Conservation (phyloP, 2,329 filamentous ascomycete species). For the Neoscytalidium dimidiatum region DNA sequence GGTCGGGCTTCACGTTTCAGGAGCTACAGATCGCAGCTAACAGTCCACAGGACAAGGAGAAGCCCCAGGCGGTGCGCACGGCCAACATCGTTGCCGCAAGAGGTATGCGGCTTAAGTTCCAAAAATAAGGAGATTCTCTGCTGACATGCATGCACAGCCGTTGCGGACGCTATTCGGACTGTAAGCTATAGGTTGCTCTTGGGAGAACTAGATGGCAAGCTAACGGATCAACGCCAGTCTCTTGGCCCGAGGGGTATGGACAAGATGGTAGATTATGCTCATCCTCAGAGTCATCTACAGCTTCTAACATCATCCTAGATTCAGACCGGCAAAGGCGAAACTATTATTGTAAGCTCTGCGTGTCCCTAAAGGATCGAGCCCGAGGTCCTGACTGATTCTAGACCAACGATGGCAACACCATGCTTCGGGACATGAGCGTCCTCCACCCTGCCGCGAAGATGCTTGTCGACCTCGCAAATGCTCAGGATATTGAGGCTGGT, state of each 20-base stretch:
- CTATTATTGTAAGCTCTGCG: conserved; percentile 69
- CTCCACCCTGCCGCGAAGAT: conserved; percentile 99
- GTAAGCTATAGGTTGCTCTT: conserved; percentile 41
- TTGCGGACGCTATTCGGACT: conserved; percentile 96
- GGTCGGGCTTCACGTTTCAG: conserved; percentile 38
- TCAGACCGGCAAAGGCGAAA: conserved; percentile 92
- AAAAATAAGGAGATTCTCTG: conserved; percentile 18
- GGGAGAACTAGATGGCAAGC: neutral
- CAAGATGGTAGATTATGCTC: conserved; percentile 70
- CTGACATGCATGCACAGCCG: conserved; percentile 60
- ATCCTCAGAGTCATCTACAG: neutral
- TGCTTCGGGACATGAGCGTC: conserved; percentile 98
- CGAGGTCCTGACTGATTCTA: conserved; percentile 34
- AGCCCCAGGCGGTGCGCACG: conserved; percentile 94
- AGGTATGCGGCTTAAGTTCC: conserved; percentile 60
- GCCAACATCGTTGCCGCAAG: conserved; percentile 96
- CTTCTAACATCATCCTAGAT: conserved; percentile 57
- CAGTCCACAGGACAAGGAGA: conserved; percentile 76
- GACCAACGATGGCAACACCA: conserved; percentile 99
- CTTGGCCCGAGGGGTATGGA: conserved; percentile 97
- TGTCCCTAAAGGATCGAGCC: neutral
- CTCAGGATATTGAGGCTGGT: conserved; percentile 97
- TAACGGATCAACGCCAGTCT: conserved; percentile 53
- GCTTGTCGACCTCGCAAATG: conserved; percentile 94
- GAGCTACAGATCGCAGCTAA: conserved; percentile 42